These are phyloP conservation scores for Fusarium longipes DNA, from an alignment of 2,329 filamentous ascomycete species.

Conservation along the genomic window DNA sequence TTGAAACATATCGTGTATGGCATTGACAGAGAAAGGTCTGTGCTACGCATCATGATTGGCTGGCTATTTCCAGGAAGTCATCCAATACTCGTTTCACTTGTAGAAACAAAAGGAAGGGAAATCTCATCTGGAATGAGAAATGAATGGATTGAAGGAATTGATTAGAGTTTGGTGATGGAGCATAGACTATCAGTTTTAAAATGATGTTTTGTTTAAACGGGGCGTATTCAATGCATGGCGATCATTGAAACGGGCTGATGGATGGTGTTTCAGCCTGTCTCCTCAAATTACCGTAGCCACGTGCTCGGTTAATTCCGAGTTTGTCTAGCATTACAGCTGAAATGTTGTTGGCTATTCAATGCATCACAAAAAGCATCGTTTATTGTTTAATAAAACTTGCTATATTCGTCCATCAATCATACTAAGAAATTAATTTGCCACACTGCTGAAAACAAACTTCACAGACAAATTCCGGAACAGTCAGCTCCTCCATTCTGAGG, in stretches of 20 bases:
- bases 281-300: not conserved
- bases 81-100: not conserved
- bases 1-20: constrained; percentile 6
- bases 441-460: not conserved
- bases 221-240: constrained; percentile 18
- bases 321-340: not conserved
- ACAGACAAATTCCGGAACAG: constrained; percentile 50
- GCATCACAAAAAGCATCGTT: not conserved
- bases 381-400: not conserved
- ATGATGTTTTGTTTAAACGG: constrained; percentile 4
- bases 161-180: constrained; percentile 1
- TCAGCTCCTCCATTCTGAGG: constrained; percentile 46
- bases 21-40: not conserved
- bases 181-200: constrained; percentile 2
- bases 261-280: constrained; percentile 5
- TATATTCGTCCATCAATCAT: not conserved
- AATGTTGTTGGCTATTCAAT: too few species aligned
- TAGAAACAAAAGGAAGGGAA: not conserved
- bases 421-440: not conserved
- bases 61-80: not conserved
- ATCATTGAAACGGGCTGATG: not conserved
- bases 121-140: not conserved
- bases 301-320: too few species aligned
- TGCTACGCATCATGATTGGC: not conserved
- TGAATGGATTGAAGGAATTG: not conserved